A percentile compares a stretch with the other conserved stretches of the same genome.
Evolutionary conservation across 1,139 yeast genomes (phyloP).

Genomic region (Kodamaea alishanica): DNA sequence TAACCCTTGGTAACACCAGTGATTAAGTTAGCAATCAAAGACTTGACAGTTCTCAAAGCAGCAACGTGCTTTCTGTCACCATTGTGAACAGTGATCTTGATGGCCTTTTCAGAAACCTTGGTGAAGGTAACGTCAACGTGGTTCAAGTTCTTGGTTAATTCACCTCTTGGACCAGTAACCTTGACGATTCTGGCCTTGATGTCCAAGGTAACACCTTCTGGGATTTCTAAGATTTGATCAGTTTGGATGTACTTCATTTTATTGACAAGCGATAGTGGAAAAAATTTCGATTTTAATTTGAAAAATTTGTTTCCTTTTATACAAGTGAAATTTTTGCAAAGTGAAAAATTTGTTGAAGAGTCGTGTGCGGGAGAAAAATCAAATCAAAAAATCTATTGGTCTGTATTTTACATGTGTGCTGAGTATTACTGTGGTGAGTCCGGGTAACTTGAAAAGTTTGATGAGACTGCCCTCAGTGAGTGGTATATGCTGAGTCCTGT

Average conservation of each 20-base stretch:
- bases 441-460: too few relatives aligned
- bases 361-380: constrained; percentile 6
- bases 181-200: constrained; percentile 90
- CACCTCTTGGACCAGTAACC: constrained; percentile 99
- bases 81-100: constrained; percentile 92
- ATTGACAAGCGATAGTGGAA: constrained; percentile 17
- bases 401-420: constrained; percentile 3
- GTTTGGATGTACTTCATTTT: constrained; percentile 91
- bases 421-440: too few relatives aligned
- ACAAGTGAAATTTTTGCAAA: not conserved
- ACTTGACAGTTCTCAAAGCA: constrained; percentile 97
- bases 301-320: constrained; percentile 1
- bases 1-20: constrained; percentile 99
- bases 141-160: constrained; percentile 82
- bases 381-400: constrained; percentile 1
- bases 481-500: too few relatives aligned
- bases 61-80: constrained; percentile 99
- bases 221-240: constrained; percentile 86
- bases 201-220: constrained; percentile 89
- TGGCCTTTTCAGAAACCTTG: constrained; percentile 66
- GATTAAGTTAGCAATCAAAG: constrained; percentile 88
- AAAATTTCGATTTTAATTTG: constrained; percentile 3
- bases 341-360: constrained; percentile 5
- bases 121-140: constrained; percentile 93
- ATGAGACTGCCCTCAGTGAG: too few relatives aligned